Evolutionary conservation across 1,284 basidiomycete species (phyloP), one percentile per base, ranked within the genome.

Genomic region (Ceratorhiza oryzae-sativae): DNA sequence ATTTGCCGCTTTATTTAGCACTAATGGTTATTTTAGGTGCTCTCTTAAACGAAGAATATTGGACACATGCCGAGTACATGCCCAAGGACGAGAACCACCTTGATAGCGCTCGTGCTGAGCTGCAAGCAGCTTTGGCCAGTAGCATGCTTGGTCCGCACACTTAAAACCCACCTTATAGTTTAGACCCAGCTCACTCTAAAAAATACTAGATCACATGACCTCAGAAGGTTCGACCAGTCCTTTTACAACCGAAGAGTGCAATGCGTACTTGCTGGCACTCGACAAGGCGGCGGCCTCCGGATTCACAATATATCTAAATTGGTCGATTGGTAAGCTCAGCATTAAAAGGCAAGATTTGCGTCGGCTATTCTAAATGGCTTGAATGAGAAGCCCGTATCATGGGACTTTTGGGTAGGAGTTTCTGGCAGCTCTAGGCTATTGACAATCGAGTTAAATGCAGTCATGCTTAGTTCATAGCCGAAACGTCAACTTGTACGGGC

Each of bases 161-260:
- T 48, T 59, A 18, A 23, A 32, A 12, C 32, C 41, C 20, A 13
- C 36, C 18, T 46, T n/a, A 53, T n/a, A 15, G 12, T 1, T 12
- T 25, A 3, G 23, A 15, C 51, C 25, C n/a, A 9, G 3, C 53
- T 46, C 6, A 20, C 9, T n/a, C 20, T 30, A 32, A n/a, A 39
- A 39, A 39, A 39, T 18, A 8, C 3, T 27, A 74, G 73, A 74
- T 25, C 67, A 74, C 39, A 73, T 71, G 68, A 74, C 73, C 1
- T 70, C 73, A 15, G 72, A 72, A 15, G 72, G 72, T 0, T 74
- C 73, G 4, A 74, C 73, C 2, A 70, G 65, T 49, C 73, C 73
- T 0, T 74, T 63, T 30, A 71, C 65, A 0, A 62, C 55, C 0
- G 53, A 59, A 13, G 73, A 73, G 32, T 72, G 72, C 34, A 58